phyloP scores from a whole-genome alignment of 495 filamentous ascomycete species.

The Aspergillus sparsus region DNA sequence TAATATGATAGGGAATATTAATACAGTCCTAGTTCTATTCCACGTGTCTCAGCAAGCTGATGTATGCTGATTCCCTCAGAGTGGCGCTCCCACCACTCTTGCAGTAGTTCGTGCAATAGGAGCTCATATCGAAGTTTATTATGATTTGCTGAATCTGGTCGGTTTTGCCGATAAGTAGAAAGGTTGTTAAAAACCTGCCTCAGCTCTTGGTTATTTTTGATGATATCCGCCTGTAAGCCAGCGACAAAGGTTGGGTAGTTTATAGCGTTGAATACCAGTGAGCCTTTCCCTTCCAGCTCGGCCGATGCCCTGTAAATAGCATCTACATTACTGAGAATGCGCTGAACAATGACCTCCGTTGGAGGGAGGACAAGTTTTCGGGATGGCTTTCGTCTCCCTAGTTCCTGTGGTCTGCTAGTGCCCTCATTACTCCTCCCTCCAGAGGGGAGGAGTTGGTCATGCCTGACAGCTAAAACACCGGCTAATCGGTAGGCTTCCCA shows the following conservation, averaged over 20 bases:
- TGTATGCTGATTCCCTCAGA: slow-evolving; percentile 25
- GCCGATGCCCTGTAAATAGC: slow-evolving; percentile 28
- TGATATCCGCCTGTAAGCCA: slow-evolving; percentile 28
- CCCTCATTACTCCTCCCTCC: background rate
- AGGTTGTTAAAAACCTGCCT: slow-evolving; percentile 24
- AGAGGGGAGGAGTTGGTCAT: slow-evolving; percentile 2
- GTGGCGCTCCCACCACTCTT: slow-evolving; percentile 32
- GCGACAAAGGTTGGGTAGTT: slow-evolving; percentile 33
- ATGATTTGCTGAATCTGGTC: background rate
- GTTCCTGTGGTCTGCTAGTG: background rate
- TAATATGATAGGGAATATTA: slow-evolving; percentile 14
- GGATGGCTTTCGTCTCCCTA: background rate
- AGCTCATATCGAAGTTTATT: slow-evolving; percentile 12
- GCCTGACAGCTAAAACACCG: slow-evolving; percentile 29
- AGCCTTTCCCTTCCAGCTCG: slow-evolving; percentile 18
- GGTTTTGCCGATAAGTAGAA: background rate
- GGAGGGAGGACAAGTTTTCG: slow-evolving; percentile 15
- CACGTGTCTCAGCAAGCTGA: slow-evolving; percentile 27
- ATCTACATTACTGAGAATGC: slow-evolving; percentile 36
- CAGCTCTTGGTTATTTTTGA: slow-evolving; percentile 26
- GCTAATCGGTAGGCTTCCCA: slow-evolving; percentile 41
- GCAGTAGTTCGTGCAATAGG: slow-evolving; percentile 28
- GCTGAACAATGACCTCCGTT: slow-evolving; percentile 28
- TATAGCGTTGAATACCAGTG: slow-evolving; percentile 33
- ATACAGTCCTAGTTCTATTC: slow-evolving; percentile 34